A percentile compares a stretch with the other conserved stretches of the same genome.
These are phyloP conservation scores for Pilatotrama ljubarskyi DNA, from an alignment of 768 basidiomycete species.

Conservation along the genomic window DNA sequence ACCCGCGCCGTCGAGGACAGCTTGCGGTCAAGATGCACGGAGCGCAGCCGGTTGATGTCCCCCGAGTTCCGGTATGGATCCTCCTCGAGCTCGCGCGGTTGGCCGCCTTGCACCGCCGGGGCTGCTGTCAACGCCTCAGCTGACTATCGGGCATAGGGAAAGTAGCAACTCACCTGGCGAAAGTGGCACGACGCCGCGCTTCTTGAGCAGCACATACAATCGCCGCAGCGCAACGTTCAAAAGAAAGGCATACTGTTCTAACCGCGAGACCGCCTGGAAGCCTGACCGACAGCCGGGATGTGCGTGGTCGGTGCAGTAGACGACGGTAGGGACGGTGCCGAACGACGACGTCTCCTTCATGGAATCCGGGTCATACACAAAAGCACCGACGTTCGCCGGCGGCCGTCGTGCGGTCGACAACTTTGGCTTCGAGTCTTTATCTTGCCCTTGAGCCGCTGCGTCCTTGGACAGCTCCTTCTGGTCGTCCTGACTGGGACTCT, in stretches of 20 bases:
- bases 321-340: conserved; percentile 69
- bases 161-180: conserved; percentile 58
- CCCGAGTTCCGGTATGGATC: conserved; percentile 85
- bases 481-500: conserved; percentile 48
- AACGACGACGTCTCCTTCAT: conserved; percentile 68
- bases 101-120: conserved; percentile 28
- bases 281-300: conserved; percentile 66
- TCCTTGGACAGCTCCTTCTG: conserved; percentile 35
- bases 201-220: conserved; percentile 83
- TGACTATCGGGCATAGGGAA: conserved; percentile 1
- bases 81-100: conserved; percentile 42
- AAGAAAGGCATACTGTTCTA: conserved; percentile 98
- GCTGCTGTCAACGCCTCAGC: conserved; percentile 7
- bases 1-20: conserved; percentile 89
- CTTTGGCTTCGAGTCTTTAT: conserved; percentile 48
- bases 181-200: conserved; percentile 86
- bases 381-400: conserved; percentile 78
- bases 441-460: conserved; percentile 29
- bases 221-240: conserved; percentile 93
- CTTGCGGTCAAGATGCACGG: conserved; percentile 93
- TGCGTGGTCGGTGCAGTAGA: conserved; percentile 79
- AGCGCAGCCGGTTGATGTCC: conserved; percentile 94
- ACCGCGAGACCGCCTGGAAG: conserved; percentile 87
- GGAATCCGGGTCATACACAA: conserved; percentile 74
- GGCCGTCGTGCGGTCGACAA: conserved; percentile 66